These are phyloP conservation scores for Mortierella alpina DNA, from an alignment of 192 early-diverging fungal genomes.

Conservation along the genomic window DNA sequence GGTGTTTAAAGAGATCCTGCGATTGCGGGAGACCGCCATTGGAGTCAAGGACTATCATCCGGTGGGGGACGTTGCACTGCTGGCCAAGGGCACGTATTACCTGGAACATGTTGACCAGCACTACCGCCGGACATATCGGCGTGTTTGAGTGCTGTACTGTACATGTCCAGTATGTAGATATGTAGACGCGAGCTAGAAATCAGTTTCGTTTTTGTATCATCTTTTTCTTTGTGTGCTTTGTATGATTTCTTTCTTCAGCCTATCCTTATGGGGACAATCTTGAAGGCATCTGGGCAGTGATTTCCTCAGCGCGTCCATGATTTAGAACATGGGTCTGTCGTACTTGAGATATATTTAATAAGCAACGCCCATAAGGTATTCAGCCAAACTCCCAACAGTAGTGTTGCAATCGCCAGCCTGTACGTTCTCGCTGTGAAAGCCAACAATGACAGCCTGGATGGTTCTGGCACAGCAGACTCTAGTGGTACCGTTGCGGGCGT, in stretches of 20 bases:
- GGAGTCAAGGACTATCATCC: constrained; percentile 85
- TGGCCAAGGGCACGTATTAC: constrained; percentile 86
- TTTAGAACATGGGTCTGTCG: too few relatives aligned
- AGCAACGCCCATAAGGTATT: constrained; percentile 78
- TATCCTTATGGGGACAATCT: too few relatives aligned
- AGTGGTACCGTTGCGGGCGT: constrained; percentile 80
- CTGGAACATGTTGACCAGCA: constrained; percentile 89
- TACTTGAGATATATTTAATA: too few relatives aligned
- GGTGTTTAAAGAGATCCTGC: constrained; percentile 84
- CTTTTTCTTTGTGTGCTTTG: too few relatives aligned
- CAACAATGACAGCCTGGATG: constrained; percentile 81
- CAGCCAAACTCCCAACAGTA: constrained; percentile 77
- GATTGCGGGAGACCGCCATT: constrained; percentile 87
- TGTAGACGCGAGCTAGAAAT: too few relatives aligned
- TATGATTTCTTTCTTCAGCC: too few relatives aligned
- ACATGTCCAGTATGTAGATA: too few relatives aligned
- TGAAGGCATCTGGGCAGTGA: too few relatives aligned
- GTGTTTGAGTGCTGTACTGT: too few relatives aligned
- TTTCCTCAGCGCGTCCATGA: too few relatives aligned
- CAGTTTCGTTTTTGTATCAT: too few relatives aligned
- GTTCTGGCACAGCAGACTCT: constrained; percentile 84
- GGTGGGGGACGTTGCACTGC: constrained; percentile 70
- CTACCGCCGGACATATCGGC: constrained; percentile 90
- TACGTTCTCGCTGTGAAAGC: constrained; percentile 70
- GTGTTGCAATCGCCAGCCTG: constrained; percentile 78